These are phyloP conservation scores for Waltergamsia citrina DNA, from an alignment of 2,329 filamentous ascomycete genomes.

Conservation along the genomic window DNA sequence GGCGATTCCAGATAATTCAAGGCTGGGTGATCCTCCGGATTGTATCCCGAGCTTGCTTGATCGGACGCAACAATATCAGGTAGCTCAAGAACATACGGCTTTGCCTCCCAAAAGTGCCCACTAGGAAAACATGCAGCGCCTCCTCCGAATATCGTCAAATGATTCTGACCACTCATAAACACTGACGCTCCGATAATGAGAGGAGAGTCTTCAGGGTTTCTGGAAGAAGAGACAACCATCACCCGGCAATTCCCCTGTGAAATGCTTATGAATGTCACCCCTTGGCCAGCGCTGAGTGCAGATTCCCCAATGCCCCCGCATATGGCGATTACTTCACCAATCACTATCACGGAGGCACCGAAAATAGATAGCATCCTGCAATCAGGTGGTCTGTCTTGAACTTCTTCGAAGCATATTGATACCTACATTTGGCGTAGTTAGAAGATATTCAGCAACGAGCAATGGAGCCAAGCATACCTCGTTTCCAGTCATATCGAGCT, in stretches of 20 bases:
- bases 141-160: constrained; percentile 65
- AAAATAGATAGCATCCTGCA: constrained; percentile 16
- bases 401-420: constrained; percentile 20
- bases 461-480: constrained; percentile 19
- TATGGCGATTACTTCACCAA: constrained; percentile 12
- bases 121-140: constrained; percentile 88
- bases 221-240: background rate
- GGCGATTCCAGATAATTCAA: constrained; percentile 15
- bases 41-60: no score
- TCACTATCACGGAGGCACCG: constrained; percentile 16
- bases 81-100: constrained; percentile 33
- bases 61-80: background rate
- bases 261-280: constrained; percentile 11
- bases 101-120: constrained; percentile 73
- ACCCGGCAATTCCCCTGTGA: constrained; percentile 22
- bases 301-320: constrained; percentile 22
- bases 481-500: constrained; percentile 28
- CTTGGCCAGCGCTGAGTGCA: constrained; percentile 16
- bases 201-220: constrained; percentile 26
- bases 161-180: constrained; percentile 32
- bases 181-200: constrained; percentile 63
- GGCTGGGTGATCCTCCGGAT: background rate
- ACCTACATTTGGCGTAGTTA: constrained; percentile 10
- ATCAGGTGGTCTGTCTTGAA: background rate
- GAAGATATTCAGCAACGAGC: background rate